These are phyloP conservation scores for Neurospora sp. DNA, from an alignment of 495 filamentous ascomycete genomes.

Conservation along the genomic window DNA sequence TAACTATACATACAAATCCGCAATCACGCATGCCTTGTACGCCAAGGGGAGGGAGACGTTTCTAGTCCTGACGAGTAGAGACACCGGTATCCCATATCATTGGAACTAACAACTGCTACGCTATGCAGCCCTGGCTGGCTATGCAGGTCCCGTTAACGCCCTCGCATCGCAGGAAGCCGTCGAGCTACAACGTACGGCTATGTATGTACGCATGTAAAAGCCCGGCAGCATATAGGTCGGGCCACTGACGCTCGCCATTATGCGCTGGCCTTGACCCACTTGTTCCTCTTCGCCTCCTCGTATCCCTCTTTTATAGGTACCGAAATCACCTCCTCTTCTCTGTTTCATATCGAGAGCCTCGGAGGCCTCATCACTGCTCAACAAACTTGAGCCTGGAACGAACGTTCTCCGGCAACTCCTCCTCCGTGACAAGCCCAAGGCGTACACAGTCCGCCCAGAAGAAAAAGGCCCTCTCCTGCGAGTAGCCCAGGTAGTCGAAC, in stretches of 20 bases:
- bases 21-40: neutral
- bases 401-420: constrained; percentile 61
- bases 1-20: neutral
- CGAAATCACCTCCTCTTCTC: neutral
- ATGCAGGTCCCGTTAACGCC: neutral
- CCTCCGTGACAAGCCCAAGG: constrained; percentile 56
- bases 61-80: too few relatives aligned
- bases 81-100: neutral
- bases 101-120: neutral
- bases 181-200: neutral
- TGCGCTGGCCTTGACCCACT: neutral
- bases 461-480: constrained; percentile 81
- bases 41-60: too few relatives aligned
- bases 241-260: neutral
- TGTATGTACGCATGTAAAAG: neutral
- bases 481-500: constrained; percentile 89
- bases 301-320: neutral
- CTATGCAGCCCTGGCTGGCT: neutral
- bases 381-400: constrained; percentile 50
- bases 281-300: neutral
- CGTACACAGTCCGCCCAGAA: constrained; percentile 83
- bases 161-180: neutral
- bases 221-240: neutral
- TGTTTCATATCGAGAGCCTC: neutral
- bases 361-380: neutral